These are phyloP conservation scores for Cercospora canescens DNA, from an alignment of 2,329 filamentous ascomycete genomes.

Conservation along the genomic window DNA sequence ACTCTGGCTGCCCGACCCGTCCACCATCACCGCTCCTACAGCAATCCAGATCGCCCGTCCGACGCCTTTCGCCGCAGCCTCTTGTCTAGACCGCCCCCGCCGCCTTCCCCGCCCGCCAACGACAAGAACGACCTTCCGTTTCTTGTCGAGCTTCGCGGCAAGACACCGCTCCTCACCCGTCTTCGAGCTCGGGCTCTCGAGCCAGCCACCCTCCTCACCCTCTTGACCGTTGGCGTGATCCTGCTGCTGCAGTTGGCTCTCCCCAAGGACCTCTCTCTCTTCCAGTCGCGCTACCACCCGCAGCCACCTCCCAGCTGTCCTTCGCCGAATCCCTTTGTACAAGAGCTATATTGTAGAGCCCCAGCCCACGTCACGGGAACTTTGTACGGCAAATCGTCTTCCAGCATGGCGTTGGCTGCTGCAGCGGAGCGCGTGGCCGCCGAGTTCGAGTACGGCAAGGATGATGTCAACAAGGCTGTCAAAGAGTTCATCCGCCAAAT, in stretches of 20 bases:
- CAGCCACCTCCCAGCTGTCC: constrained; percentile 32
- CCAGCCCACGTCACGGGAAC: constrained; percentile 31
- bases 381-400: constrained; percentile 33
- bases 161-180: constrained; percentile 15
- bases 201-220: constrained; percentile 18
- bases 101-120: not conserved
- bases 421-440: constrained; percentile 78
- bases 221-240: constrained; percentile 15
- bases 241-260: constrained; percentile 19
- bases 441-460: constrained; percentile 81
- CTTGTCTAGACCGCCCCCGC: constrained; percentile 13
- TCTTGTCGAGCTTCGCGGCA: constrained; percentile 30
- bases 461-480: constrained; percentile 76
- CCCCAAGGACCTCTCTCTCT: constrained; percentile 9
- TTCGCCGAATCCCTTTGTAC: constrained; percentile 36
- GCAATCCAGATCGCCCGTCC: constrained; percentile 22
- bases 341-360: constrained; percentile 37
- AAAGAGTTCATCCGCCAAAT: constrained; percentile 85
- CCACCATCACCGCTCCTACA: constrained; percentile 23
- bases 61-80: constrained; percentile 21
- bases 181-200: constrained; percentile 8
- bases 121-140: constrained; percentile 32
- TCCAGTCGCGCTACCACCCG: constrained; percentile 13
- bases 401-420: constrained; percentile 57
- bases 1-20: constrained; percentile 14